Conservation (phyloP, 1,139 yeast genomes). For the Scheffersomyces illinoinensis region DNA sequence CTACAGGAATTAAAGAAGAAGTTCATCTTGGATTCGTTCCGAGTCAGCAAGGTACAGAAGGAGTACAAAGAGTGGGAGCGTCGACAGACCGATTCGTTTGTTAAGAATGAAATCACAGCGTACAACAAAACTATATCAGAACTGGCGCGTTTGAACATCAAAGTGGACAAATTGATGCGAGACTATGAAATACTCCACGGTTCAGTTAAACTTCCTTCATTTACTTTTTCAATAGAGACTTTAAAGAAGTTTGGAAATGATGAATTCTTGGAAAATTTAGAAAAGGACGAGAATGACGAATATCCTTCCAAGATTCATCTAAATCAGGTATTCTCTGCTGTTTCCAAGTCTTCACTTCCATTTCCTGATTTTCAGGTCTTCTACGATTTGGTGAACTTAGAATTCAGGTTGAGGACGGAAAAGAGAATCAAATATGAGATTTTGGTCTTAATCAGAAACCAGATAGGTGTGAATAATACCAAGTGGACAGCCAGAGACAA, state of each 20-base stretch:
- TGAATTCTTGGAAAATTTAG: conserved; percentile 16
- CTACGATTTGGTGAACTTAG: conserved; percentile 33
- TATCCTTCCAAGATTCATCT: conserved; percentile 20
- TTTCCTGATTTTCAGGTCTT: conserved; percentile 32
- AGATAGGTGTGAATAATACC: conserved; percentile 31
- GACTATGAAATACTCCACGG: conserved; percentile 26
- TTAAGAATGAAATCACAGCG: conserved; percentile 23
- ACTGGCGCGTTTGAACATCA: conserved; percentile 29
- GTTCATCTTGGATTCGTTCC: conserved; percentile 36
- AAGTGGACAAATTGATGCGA: conserved; percentile 21
- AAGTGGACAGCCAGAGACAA: conserved; percentile 45
- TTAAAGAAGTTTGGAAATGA: conserved; percentile 26
- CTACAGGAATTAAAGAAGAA: conserved; percentile 16
- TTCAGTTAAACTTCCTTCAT: conserved; percentile 29
- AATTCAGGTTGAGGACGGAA: conserved; percentile 33
- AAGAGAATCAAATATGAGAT: conserved; percentile 39
- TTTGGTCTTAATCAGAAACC: conserved; percentile 32
- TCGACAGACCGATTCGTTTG: conserved; percentile 18
- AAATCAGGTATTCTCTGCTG: conserved; percentile 29
- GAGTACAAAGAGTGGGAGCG: conserved; percentile 34
- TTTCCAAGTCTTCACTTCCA: conserved; percentile 24
- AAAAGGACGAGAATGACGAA: conserved; percentile 12
- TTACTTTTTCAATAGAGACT: conserved; percentile 31
- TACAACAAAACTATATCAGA: conserved; percentile 35
- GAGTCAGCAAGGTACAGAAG: conserved; percentile 31